phyloP scores from a whole-genome alignment of 2,329 filamentous ascomycete species.

The Penicillium italicum region DNA sequence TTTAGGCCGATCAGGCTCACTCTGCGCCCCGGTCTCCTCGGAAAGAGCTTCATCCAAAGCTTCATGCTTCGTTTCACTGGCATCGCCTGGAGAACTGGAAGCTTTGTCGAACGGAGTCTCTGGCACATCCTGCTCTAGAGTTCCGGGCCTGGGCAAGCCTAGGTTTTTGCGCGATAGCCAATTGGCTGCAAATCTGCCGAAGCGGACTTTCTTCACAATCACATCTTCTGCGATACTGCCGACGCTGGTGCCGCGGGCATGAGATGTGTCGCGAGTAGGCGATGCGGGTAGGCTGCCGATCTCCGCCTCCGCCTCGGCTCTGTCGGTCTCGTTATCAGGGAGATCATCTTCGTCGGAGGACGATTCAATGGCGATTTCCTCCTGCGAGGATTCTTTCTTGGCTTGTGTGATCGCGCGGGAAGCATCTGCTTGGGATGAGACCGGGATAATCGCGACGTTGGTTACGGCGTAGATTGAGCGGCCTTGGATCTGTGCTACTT shows the following conservation, averaged over 20 bases:
- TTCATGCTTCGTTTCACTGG: conserved; percentile 9
- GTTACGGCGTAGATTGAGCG: conserved; percentile 81
- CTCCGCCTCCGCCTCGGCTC: conserved; percentile 25
- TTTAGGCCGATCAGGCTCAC: conserved; percentile 8
- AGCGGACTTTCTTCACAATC: conserved; percentile 74
- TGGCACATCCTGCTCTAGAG: conserved; percentile 52
- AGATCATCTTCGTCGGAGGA: conserved; percentile 24
- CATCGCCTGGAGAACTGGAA: conserved; percentile 18
- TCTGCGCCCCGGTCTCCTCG: conserved; percentile 6
- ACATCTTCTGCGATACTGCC: conserved; percentile 80
- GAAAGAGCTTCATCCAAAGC: conserved; percentile 4
- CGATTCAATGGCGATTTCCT: conserved; percentile 36
- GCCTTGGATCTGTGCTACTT: conserved; percentile 82
- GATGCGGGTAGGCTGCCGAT: conserved; percentile 28
- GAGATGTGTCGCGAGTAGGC: conserved; percentile 23
- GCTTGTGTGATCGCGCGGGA: conserved; percentile 66
- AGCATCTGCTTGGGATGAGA: conserved; percentile 72
- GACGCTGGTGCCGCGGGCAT: conserved; percentile 33
- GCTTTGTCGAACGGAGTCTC: conserved; percentile 22
- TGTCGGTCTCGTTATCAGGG: conserved; percentile 31
- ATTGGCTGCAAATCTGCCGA: conserved; percentile 81
- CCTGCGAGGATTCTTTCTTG: conserved; percentile 43
- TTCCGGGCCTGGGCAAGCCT: conserved; percentile 68
- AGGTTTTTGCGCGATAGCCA: conserved; percentile 89
- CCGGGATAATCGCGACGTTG: conserved; percentile 85